Base-by-base conservation (phyloP, 345 rosid genomes). In the Pistacia vera region DNA sequence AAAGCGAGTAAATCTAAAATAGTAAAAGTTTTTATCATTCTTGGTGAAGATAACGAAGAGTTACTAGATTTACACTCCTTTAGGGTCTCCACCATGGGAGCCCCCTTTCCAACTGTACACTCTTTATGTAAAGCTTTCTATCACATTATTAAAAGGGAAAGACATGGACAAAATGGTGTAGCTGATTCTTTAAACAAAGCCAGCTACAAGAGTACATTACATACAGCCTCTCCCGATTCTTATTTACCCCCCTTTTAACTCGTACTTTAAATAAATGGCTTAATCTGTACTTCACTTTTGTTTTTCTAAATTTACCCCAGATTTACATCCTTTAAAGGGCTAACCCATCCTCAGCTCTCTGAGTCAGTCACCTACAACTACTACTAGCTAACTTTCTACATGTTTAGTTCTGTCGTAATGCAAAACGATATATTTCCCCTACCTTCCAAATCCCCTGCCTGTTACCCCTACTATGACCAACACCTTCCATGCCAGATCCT, bases 301-400 rank as follows among this genome's bases (percentile, higher is more conserved):
- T 74, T 75, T 77, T 86, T 80, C 87, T 86, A 75, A 68, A 73
- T 80, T 70, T 74, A 78, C 77, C 49, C 86, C 84, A 69, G 84
- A 76, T 74, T 85, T 81, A 84, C 88, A 80, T 66, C 85, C 65
- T 70, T 59, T 12, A 63, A 80, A 78, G 84, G 72, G 72, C 22
- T 25, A 11, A 66, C 83, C 75, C 70, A 10, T 56, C 85, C 87
- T 80, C 80, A 77, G 75, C 82, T 81, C 70, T 67, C 83, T 3
- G 77, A 41, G 76, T 79, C 85, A 68, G 85, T 73, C 76, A 81
- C 90, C 87, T 81, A 64, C 81, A 76, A 77, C 82, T 58, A 56
- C 75, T 65, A 81, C 56, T 68, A 28, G 25, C 82, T 76, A 81
- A 73, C 51, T 78, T 79, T 70, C 89, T 88, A 90, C 82, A 54